Conservation (phyloP, 768 basidiomycete genomes). For the Auriculariales sp. region DNA sequence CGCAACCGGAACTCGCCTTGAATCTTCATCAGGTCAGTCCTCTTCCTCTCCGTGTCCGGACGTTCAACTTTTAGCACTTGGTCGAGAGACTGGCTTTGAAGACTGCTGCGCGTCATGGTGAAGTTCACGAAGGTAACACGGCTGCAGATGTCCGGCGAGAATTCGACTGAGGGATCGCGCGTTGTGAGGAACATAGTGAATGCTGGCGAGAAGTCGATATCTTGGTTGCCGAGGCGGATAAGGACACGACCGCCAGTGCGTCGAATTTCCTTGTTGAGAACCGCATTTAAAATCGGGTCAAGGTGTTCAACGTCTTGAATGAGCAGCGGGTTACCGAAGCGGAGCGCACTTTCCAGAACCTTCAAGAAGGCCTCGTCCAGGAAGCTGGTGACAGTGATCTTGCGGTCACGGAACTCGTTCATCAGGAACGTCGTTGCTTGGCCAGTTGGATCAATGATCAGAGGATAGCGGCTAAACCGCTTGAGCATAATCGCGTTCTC, state of each 20-base stretch:
- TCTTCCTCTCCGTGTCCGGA: slow-evolving; percentile 88
- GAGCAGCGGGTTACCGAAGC: slow-evolving; percentile 92
- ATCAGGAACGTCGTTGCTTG: slow-evolving; percentile 91
- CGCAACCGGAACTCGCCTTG: slow-evolving; percentile 96
- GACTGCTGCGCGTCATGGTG: slow-evolving; percentile 96
- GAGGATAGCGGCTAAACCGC: slow-evolving; percentile 91
- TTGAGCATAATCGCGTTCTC: slow-evolving; percentile 99
- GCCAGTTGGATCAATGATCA: slow-evolving; percentile 95
- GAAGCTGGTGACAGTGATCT: slow-evolving; percentile 98
- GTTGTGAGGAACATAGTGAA: slow-evolving; percentile 99
- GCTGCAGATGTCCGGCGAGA: slow-evolving; percentile 97
- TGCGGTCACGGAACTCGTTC: slow-evolving; percentile 89
- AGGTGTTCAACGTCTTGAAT: slow-evolving; percentile 97
- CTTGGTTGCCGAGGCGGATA: slow-evolving; percentile 91
- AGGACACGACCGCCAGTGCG: slow-evolving; percentile 94
- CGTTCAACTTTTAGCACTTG: slow-evolving; percentile 95
- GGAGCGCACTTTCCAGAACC: slow-evolving; percentile 93
- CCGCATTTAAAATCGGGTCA: slow-evolving; percentile 93
- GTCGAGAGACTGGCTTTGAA: slow-evolving; percentile 95
- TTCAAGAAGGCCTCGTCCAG: slow-evolving; percentile 97
- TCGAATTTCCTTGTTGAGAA: slow-evolving; percentile 91
- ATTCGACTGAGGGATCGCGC: slow-evolving; percentile 91
- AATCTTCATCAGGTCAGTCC: slow-evolving; percentile 93
- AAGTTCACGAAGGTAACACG: slow-evolving; percentile 93
- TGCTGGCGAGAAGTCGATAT: slow-evolving; percentile 98